Evolutionary conservation across 148 eudicot species (phyloP).

Genomic region (Dianthus caryophyllus): DNA sequence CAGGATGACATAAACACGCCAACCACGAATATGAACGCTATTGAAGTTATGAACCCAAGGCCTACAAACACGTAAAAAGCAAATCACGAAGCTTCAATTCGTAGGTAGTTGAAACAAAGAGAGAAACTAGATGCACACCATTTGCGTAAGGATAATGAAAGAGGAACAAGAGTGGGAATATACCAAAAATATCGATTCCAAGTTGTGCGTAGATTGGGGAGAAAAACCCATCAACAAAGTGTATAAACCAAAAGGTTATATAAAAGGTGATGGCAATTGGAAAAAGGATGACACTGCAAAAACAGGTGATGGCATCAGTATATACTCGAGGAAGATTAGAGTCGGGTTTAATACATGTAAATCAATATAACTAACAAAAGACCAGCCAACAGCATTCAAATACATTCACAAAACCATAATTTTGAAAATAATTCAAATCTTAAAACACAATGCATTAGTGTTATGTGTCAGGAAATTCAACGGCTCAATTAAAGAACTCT

Average conservation of each 20-base stretch:
- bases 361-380: neutral
- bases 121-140: neutral
- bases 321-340: neutral
- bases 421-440: neutral
- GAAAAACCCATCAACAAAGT: constrained; percentile 82
- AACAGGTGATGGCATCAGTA: constrained; percentile 14
- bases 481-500: neutral
- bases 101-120: neutral
- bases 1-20: constrained; percentile 88
- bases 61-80: constrained; percentile 31
- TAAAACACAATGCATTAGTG: neutral
- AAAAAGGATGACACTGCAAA: constrained; percentile 83
- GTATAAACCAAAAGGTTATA: constrained; percentile 88
- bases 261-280: constrained; percentile 85
- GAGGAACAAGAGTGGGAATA: constrained; percentile 15
- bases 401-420: neutral
- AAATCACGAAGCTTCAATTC: neutral
- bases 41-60: constrained; percentile 70
- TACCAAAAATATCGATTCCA: constrained; percentile 81
- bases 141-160: neutral
- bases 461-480: neutral
- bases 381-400: neutral
- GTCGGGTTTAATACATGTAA: neutral
- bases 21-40: constrained; percentile 74
- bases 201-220: constrained; percentile 86